Conservation (phyloP, 2,329 filamentous ascomycete genomes). For the Apiospora marii region DNA sequence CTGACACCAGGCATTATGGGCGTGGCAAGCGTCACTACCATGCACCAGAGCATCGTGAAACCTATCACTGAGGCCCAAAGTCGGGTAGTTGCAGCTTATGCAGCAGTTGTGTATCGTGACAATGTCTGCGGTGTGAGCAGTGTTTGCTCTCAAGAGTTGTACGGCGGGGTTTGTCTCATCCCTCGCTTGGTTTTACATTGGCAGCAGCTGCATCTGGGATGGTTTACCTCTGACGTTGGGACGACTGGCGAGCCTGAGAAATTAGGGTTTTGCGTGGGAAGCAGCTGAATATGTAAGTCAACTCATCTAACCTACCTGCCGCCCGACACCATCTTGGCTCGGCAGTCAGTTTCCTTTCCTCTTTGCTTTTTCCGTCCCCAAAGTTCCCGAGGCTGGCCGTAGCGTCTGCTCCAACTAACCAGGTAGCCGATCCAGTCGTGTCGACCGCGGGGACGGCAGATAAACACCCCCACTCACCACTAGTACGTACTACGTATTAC, state of each 20-base stretch:
- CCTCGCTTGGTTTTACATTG: constrained; percentile 1
- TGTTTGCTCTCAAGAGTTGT: background rate
- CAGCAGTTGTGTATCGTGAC: constrained; percentile 1
- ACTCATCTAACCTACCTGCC: constrained; percentile 11
- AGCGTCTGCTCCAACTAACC: background rate
- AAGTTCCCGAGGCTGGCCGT: background rate
- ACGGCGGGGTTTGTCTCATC: constrained; percentile 6
- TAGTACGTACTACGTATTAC: constrained; percentile 19
- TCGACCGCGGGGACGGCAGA: constrained; percentile 7
- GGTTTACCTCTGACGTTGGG: background rate
- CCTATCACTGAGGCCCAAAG: background rate
- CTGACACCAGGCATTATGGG: too few relatives aligned
- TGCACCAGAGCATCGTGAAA: background rate
- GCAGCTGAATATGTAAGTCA: constrained; percentile 9
- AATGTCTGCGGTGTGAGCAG: background rate
- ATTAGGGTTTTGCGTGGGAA: background rate
- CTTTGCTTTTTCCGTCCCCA: background rate
- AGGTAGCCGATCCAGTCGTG: background rate
- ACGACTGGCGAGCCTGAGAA: background rate
- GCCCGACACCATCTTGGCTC: background rate
- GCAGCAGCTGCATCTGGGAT: background rate
- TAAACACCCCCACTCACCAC: background rate
- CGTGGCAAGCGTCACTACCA: background rate
- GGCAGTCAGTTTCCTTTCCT: background rate
- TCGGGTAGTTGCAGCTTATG: background rate